Base-by-base conservation (phyloP, 371 early-diverging fungal species). In the Mucor saturninus region DNA sequence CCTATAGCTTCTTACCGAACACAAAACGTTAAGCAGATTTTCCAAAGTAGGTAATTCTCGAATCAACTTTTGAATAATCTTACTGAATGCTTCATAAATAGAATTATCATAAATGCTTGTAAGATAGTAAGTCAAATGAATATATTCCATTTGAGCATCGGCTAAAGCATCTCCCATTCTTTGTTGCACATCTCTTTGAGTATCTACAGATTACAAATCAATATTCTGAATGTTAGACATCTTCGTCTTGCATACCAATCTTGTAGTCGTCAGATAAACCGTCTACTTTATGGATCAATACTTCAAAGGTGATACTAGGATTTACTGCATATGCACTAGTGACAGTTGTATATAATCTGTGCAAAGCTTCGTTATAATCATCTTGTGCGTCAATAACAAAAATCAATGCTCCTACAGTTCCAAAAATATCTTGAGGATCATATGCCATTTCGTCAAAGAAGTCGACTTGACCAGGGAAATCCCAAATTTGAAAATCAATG, bases 321-420 rank as follows among this genome's bases (percentile, higher is more conserved):
- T 97, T 98, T 48, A 89, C 87, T 37, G 86, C 71, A 65, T 91
- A 86, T 1, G 95, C 96, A 11, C 79, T 81, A 1, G 88, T 87
- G 8, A 98, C 87, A 0, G 92, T 93, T 40, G 83, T 74, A 62
- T 87, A 88, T 11, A 98, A 80, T 46, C 87, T 81, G 59, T 84
- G 83, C 53, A 97, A 71, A 4, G 96, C 89, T 40, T 92, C 92
- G 43, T 86, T 82, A 63, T 92, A 90, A 62, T 98, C 98, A 72
- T 96, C 95, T 79, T 93, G 97, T 14, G 96, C 92, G 77, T 98
- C 98, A 65, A 98, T 89, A 46, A 97, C 95, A 83, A 91, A 98
- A 13, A 96, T 94, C 62, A 98, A 69, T 1, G 93, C 89, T 13
- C 93, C 92, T 21, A 85, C 84, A 54, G 87, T 83, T 38, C 87